Conservation (phyloP, 2,329 filamentous ascomycete genomes). For the Monilinia aucupariae region DNA sequence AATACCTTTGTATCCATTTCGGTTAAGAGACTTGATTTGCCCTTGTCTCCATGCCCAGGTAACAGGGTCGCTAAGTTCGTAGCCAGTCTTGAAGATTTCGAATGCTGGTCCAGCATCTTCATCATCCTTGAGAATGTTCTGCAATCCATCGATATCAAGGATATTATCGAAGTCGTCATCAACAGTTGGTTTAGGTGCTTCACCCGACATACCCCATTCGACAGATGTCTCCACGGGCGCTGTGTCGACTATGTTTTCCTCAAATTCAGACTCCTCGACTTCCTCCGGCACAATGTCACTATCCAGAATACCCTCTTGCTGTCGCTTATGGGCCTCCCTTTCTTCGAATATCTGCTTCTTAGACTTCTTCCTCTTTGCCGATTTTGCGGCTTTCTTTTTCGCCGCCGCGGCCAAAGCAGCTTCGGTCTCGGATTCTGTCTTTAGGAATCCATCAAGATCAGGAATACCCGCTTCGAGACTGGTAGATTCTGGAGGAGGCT, state of each 20-base stretch:
- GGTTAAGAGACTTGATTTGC: slow-evolving; percentile 64
- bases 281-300: slow-evolving; percentile 40
- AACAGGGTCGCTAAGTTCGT: slow-evolving; percentile 49
- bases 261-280: slow-evolving; percentile 31
- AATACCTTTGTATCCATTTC: slow-evolving; percentile 46
- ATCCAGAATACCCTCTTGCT: slow-evolving; percentile 43
- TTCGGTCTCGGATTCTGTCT: slow-evolving; percentile 47
- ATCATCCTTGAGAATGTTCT: slow-evolving; percentile 62
- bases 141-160: slow-evolving; percentile 66
- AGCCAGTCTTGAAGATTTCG: slow-evolving; percentile 44
- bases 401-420: slow-evolving; percentile 38
- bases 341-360: slow-evolving; percentile 74
- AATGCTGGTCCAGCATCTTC: slow-evolving; percentile 57
- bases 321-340: slow-evolving; percentile 53
- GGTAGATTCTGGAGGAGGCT: slow-evolving; percentile 39
- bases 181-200: slow-evolving; percentile 57
- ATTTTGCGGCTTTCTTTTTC: slow-evolving; percentile 55
- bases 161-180: slow-evolving; percentile 59
- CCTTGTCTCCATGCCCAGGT: slow-evolving; percentile 69
- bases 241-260: slow-evolving; percentile 37
- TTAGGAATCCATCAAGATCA: slow-evolving; percentile 46
- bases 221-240: slow-evolving; percentile 41
- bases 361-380: slow-evolving; percentile 60
- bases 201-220: slow-evolving; percentile 53
- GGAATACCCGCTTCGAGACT: slow-evolving; percentile 44